Evolutionary conservation across 345 rosid genomes (phyloP).

Genomic region (Orychophragmus violaceus): DNA sequence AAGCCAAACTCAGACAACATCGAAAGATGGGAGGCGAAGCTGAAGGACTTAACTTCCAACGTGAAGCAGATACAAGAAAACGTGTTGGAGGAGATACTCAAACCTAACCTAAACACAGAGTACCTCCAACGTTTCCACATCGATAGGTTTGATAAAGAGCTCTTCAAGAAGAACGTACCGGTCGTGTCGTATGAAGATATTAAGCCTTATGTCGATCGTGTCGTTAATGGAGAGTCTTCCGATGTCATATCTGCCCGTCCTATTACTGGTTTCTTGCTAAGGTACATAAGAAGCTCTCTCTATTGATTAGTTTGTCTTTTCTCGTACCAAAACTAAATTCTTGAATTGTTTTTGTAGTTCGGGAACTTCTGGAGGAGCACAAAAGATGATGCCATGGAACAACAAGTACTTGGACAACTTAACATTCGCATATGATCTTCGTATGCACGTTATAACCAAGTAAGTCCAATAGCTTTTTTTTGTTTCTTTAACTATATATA

Average conservation of each 20-base stretch:
- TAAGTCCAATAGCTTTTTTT: constrained; percentile 18
- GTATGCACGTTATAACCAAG: constrained; percentile 76
- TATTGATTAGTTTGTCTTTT: background rate
- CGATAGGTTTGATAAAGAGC: constrained; percentile 39
- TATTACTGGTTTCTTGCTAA: constrained; percentile 79
- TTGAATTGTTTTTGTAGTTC: constrained; percentile 46
- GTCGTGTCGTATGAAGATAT: constrained; percentile 77
- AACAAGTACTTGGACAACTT: constrained; percentile 73
- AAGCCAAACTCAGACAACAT: background rate
- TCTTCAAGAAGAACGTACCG: constrained; percentile 62
- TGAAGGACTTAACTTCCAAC: constrained; percentile 58
- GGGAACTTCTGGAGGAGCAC: constrained; percentile 89
- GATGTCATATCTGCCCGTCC: constrained; percentile 60
- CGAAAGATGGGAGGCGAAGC: constrained; percentile 35
- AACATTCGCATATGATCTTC: constrained; percentile 76
- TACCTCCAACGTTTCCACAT: constrained; percentile 49
- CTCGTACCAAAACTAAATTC: background rate
- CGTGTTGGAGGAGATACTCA: constrained; percentile 47
- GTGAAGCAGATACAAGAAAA: constrained; percentile 46
- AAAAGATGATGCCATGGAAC: constrained; percentile 92
- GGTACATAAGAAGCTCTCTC: constrained; percentile 34
- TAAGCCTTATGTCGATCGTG: constrained; percentile 58
- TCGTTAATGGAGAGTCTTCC: constrained; percentile 64
- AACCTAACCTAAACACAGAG: constrained; percentile 46
- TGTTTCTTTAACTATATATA: too few species aligned